Conservation (phyloP, 2,329 filamentous ascomycete genomes). For the Penicillium sp. region DNA sequence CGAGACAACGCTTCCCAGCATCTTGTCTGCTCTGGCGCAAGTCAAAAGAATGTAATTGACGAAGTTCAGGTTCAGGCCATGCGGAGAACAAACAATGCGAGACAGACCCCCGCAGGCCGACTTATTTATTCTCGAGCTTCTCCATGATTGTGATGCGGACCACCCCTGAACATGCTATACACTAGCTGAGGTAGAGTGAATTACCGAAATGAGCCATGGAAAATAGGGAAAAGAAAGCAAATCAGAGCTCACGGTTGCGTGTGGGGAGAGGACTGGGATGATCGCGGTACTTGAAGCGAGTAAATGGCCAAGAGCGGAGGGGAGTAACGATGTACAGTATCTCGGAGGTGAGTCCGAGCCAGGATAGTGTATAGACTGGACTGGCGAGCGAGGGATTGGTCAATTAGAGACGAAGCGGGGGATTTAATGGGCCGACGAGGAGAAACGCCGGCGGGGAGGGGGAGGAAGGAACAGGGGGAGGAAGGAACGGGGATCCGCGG, state of each 20-base stretch:
- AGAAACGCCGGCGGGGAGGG: conserved; percentile 5
- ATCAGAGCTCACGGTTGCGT: background rate
- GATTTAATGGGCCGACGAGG: background rate
- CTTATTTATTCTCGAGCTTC: conserved; percentile 9
- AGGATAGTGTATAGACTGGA: conserved; percentile 1
- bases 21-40: background rate
- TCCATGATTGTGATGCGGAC: background rate
- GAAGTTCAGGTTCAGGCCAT: background rate
- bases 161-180: background rate
- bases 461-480: background rate
- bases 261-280: conserved; percentile 2
- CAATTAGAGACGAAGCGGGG: conserved; percentile 6
- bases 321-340: conserved; percentile 8
- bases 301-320: conserved; percentile 9
- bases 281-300: background rate
- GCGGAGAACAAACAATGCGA: background rate
- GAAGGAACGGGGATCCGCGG: conserved; percentile 12
- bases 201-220: background rate
- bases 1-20: conserved; percentile 26
- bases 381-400: background rate
- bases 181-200: background rate
- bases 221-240: conserved; percentile 9
- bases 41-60: background rate
- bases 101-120: background rate
- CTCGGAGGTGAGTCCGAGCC: conserved; percentile 20